These are phyloP conservation scores for Kluyveromyces sp. DNA, from an alignment of 1,139 yeast genomes.

Conservation along the genomic window DNA sequence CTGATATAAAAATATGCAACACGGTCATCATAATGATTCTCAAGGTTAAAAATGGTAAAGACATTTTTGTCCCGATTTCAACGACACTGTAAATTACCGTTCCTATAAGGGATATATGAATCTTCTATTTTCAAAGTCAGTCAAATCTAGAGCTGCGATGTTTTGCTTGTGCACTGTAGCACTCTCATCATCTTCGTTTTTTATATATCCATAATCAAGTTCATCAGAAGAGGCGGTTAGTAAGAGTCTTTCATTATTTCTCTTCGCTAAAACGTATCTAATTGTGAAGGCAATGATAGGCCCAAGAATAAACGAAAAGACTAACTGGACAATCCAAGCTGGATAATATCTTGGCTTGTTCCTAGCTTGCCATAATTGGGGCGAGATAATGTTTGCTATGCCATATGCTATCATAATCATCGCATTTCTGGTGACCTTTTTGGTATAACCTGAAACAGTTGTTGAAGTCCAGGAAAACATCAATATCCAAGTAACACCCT, in stretches of 20 bases:
- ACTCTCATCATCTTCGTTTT: constrained; percentile 29
- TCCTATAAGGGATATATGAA: constrained; percentile 36
- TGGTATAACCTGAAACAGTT: constrained; percentile 37
- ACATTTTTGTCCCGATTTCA: too few species aligned
- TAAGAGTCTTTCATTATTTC: constrained; percentile 33
- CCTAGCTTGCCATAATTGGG: constrained; percentile 37
- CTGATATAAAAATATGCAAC: too few species aligned
- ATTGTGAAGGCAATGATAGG: constrained; percentile 35
- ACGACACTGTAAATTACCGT: too few species aligned
- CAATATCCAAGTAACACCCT: constrained; percentile 38
- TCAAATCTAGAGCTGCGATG: constrained; percentile 38
- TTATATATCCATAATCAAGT: constrained; percentile 24
- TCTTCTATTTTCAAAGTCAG: constrained; percentile 41
- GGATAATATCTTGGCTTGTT: constrained; percentile 39
- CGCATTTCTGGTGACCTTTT: constrained; percentile 36
- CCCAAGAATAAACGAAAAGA: constrained; percentile 37
- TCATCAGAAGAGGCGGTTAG: constrained; percentile 8
- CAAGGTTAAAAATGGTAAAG: too few species aligned
- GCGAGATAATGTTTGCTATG: constrained; percentile 39
- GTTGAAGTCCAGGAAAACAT: constrained; percentile 35
- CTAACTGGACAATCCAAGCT: constrained; percentile 51
- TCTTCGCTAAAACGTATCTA: constrained; percentile 33
- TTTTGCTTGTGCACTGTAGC: constrained; percentile 26
- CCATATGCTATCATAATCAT: constrained; percentile 35
- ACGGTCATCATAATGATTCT: too few species aligned